Evolutionary conservation across 2,329 filamentous ascomycete genomes (phyloP).

Genomic region (Proliferodiscus dingleyae): DNA sequence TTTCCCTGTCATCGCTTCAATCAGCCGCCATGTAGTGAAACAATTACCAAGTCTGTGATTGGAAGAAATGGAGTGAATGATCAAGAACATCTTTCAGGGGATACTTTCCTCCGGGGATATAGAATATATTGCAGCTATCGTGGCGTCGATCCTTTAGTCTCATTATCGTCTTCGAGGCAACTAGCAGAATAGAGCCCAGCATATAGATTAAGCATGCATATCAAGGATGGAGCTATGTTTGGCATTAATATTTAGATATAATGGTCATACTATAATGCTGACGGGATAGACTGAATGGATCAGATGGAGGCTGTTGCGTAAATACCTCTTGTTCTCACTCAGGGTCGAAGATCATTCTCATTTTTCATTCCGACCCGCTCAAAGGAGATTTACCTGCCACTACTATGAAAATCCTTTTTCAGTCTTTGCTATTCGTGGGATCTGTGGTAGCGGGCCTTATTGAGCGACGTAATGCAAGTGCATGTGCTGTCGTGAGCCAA

Average conservation of each 20-base stretch:
- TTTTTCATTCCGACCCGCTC: not conserved
- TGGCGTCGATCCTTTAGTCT: not conserved
- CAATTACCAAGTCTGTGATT: not conserved
- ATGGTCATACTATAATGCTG: not conserved
- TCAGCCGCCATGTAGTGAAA: not conserved
- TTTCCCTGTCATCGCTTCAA: not conserved
- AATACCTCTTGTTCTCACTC: not conserved
- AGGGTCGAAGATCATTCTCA: not conserved
- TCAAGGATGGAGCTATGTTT: not conserved
- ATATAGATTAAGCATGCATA: not conserved
- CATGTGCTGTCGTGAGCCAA: slow-evolving; percentile 13
- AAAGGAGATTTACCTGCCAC: not conserved
- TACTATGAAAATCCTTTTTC: not conserved
- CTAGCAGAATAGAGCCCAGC: not conserved
- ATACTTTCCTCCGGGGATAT: not conserved
- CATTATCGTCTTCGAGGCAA: not conserved
- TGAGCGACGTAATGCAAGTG: not conserved
- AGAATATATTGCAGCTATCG: not conserved
- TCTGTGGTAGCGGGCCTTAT: not conserved
- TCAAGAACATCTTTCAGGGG: not conserved
- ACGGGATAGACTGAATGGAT: not conserved
- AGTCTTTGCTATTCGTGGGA: not conserved
- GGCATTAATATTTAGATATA: not conserved
- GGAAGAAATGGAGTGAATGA: not conserved
- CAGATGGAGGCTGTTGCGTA: not conserved